Evolutionary conservation across 352 stramenopile genomes (phyloP), one percentile per base, ranked within the genome.

Genomic region (Aphanomyces stellatus): DNA sequence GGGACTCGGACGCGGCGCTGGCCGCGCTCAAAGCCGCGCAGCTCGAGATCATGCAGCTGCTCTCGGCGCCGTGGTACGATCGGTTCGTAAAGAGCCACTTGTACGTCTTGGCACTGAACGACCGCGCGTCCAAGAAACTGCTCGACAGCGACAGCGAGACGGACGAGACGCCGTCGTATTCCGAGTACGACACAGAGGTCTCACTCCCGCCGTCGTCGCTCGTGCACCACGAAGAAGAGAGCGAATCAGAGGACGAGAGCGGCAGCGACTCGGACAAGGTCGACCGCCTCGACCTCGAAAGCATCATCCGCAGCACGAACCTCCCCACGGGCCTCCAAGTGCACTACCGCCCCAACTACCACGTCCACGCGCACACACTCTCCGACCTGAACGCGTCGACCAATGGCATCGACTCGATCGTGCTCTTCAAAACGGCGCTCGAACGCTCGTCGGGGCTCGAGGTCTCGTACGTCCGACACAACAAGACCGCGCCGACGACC

Each of bases 1-100:
- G 69, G 28, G 70, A 69, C 31, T 71, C 86, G 28, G 76, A 83
- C 56, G 71, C 73, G 6, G 82, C 87, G 37, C 51, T 78, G 22
- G 67, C 74, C 19, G 70, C 88, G 4, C 88, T 93, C 49, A 72
- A 70, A 42, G 80, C 78, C 8, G 85, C 85, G 1, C 85, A 93
- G 60, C 79, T 89, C 56, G 85, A 93, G 61, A 93, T 93, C 34
- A 89, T 90, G 35, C 72, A 84, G 8, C 89, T 91, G 79, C 70
- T 93, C 10, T 75, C 72, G 13, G 88, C 85, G 5, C 91, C 85
- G 19, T 91, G 85, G 82, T 93, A 88, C 46, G 77, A 88, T 25
- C 80, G 81, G 13, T 93, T 93, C 69, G 90, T 86, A 64, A 90
- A 89, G 68, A 93, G 85, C 73, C 83, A 88, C 33, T 66, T 91